Evolutionary conservation across 345 rosid species (phyloP), one percentile per base, ranked within the genome.

Genomic region (Ailanthus altissimus): DNA sequence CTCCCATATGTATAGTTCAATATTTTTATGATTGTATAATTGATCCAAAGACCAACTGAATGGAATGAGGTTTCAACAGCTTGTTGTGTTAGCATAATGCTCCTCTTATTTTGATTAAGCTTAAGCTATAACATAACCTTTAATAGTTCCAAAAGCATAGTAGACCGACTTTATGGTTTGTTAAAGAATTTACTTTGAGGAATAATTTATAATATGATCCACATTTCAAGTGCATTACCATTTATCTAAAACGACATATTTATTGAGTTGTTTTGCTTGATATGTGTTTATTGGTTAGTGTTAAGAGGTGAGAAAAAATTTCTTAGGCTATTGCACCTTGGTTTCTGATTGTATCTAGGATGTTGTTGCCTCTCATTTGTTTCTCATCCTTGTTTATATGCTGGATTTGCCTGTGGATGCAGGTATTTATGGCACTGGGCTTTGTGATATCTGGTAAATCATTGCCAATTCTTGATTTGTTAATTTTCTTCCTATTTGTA

Each of bases 11-110:
- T n/a, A n/a, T n/a, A n/a, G n/a, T n/a, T n/a, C n/a, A n/a, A n/a
- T n/a, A n/a, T n/a, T n/a, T n/a, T n/a, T n/a, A n/a, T n/a, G n/a
- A n/a, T n/a, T n/a, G n/a, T n/a, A n/a, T n/a, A n/a, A n/a, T n/a
- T n/a, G n/a, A n/a, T n/a, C n/a, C n/a, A n/a, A n/a, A n/a, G n/a
- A n/a, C n/a, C n/a, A n/a, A n/a, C n/a, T n/a, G n/a, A n/a, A n/a
- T 87, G 90, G 88, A 77, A 78, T 64, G 86, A 87, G 28, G 72
- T 87, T 72, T 89, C 93, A 62, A 75, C 83, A 16, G 70, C 77
- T 79, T 88, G 81, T 64, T 81, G 86, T 88, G 91, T 88, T 76
- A 81, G 85, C 43, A 62, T 61, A 61, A 42, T 73, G 5, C 1
- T 5, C 25, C 74, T 49, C 56, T 49, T 61, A 62, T 28, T 25